Evolutionary conservation across 129 eudicot genomes (phyloP).

Genomic region (Arctium minus): DNA sequence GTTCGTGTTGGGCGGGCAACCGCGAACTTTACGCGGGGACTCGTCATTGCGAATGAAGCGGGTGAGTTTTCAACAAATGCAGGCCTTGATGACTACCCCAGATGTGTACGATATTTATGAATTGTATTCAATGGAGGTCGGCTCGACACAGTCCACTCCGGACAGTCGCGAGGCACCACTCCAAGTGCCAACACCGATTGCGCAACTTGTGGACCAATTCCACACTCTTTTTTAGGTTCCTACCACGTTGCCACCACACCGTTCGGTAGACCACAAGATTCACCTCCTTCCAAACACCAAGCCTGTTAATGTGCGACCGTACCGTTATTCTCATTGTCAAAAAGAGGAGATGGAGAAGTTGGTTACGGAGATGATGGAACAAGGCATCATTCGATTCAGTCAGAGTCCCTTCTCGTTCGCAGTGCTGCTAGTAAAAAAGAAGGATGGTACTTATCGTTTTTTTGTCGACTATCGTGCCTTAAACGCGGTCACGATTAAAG

Average conservation of each 20-base stretch:
- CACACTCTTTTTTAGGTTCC: not conserved
- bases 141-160: too few species aligned
- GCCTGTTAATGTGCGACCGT: not conserved
- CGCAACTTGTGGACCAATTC: not conserved
- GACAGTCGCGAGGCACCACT: not conserved
- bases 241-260: not conserved
- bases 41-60: not conserved
- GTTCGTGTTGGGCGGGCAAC: not conserved
- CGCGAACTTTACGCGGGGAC: not conserved
- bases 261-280: not conserved
- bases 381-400: not conserved
- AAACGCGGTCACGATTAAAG: not conserved
- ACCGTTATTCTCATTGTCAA: conserved; percentile 14
- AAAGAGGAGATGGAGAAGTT: not conserved
- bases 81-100: not conserved
- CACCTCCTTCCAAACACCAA: not conserved
- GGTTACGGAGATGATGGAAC: too few species aligned
- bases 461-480: too few species aligned
- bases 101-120: not conserved
- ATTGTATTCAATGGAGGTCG: too few species aligned
- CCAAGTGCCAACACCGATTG: too few species aligned
- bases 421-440: not conserved
- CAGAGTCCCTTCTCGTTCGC: not conserved
- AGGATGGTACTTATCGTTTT: not conserved
- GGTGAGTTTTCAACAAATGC: not conserved